phyloP scores from a whole-genome alignment of 768 basidiomycete genomes.

The Lentinula raphanica region DNA sequence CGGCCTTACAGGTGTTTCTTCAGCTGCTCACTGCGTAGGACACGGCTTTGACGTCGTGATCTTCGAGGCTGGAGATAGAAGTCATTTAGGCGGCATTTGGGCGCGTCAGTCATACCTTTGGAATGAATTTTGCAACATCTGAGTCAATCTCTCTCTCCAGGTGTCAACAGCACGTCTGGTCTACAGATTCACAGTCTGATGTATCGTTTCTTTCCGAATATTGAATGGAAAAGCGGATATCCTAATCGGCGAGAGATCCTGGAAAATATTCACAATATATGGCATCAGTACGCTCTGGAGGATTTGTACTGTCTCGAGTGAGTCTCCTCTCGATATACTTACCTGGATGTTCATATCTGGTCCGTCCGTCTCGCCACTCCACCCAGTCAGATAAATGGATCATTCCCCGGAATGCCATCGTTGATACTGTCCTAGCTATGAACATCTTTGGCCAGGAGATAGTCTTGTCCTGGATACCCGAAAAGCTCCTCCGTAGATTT shows the following conservation, averaged over 20 bases:
- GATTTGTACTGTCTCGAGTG: slow-evolving; percentile 4
- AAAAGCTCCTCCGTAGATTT: slow-evolving; percentile 34
- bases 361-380: not conserved
- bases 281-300: slow-evolving; percentile 1
- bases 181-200: slow-evolving; percentile 8
- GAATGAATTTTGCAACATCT: not conserved
- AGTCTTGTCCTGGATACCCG: slow-evolving; percentile 47
- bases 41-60: slow-evolving; percentile 5
- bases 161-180: slow-evolving; percentile 7
- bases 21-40: slow-evolving; percentile 5
- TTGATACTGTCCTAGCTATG: slow-evolving; percentile 42
- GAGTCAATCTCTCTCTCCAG: not conserved
- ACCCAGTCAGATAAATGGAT: slow-evolving; percentile 34
- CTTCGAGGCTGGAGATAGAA: not conserved
- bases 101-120: not conserved
- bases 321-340: not conserved
- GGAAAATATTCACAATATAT: not conserved
- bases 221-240: slow-evolving; percentile 7
- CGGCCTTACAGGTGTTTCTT: slow-evolving; percentile 2
- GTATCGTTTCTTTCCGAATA: slow-evolving; percentile 6
- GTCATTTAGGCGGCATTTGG: slow-evolving; percentile 5
- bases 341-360: not conserved
- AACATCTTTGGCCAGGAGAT: slow-evolving; percentile 52
- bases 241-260: slow-evolving; percentile 3
- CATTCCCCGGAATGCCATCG: slow-evolving; percentile 39